Evolutionary conservation across 2,329 filamentous ascomycete species (phyloP).

Genomic region (Stenocarpella maydis): DNA sequence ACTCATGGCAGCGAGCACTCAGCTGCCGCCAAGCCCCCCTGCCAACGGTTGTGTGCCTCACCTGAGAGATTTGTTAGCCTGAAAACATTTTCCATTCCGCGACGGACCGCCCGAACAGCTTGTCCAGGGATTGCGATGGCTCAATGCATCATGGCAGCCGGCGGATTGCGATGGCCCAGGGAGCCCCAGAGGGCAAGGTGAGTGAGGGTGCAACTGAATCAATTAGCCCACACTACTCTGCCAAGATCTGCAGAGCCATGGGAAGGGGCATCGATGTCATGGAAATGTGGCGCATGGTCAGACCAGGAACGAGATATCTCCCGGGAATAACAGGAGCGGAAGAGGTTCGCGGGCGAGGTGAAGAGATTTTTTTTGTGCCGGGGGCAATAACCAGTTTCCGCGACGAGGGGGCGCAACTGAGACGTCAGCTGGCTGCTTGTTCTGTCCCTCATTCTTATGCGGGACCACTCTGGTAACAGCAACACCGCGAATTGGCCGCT

Average conservation of each 20-base stretch:
- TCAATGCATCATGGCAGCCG: slow-evolving; percentile 7
- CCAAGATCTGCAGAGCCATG: slow-evolving; percentile 19
- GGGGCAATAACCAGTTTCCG: background rate
- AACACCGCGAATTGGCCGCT: slow-evolving; percentile 28
- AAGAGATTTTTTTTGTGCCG: slow-evolving; percentile 15
- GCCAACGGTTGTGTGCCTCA: slow-evolving; percentile 16
- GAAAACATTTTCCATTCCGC: background rate
- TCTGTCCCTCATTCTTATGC: background rate
- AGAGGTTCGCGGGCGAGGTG: slow-evolving; percentile 17
- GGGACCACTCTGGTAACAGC: slow-evolving; percentile 31
- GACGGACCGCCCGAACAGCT: background rate
- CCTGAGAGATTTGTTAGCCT: background rate
- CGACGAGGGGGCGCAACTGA: slow-evolving; percentile 1
- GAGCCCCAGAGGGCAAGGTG: background rate
- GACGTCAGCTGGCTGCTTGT: too few species aligned
- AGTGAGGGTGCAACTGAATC: background rate
- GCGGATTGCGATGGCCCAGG: slow-evolving; percentile 1
- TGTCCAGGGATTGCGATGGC: background rate
- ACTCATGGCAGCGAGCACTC: background rate
- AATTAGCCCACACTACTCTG: background rate
- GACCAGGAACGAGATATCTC: slow-evolving; percentile 1
- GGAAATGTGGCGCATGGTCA: slow-evolving; percentile 8
- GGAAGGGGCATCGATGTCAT: slow-evolving; percentile 20
- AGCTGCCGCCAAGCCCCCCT: background rate
- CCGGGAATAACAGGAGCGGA: slow-evolving; percentile 24